Percentiles rank a stretch among this genome's conserved stretches.
Conservation (phyloP, 495 filamentous ascomycete species). For the Xylaria acuta region DNA sequence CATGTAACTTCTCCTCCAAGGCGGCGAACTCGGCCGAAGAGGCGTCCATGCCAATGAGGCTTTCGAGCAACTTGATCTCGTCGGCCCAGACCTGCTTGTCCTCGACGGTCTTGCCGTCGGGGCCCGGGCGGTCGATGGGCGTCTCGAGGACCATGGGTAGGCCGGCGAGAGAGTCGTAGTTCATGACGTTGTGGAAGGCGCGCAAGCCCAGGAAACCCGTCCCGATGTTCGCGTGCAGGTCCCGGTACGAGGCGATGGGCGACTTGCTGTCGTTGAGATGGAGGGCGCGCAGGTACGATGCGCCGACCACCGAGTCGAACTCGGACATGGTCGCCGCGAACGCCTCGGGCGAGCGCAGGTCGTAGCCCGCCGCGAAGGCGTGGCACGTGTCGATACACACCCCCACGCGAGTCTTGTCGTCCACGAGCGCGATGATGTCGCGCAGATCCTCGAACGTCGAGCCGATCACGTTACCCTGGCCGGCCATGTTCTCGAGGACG, state of each 20-base stretch:
- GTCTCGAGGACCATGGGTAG: conserved; percentile 95
- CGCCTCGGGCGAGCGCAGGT: conserved; percentile 75
- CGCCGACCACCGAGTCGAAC: conserved; percentile 82
- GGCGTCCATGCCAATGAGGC: conserved; percentile 79
- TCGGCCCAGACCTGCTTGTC: conserved; percentile 81
- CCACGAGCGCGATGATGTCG: conserved; percentile 78
- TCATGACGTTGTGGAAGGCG: conserved; percentile 90
- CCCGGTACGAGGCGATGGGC: conserved; percentile 75
- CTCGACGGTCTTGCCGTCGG: conserved; percentile 63
- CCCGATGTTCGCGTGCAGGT: conserved; percentile 94
- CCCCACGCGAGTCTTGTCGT: conserved; percentile 85
- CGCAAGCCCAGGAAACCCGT: conserved; percentile 88
- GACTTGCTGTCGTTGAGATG: conserved; percentile 96
- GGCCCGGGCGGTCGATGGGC: conserved; percentile 74
- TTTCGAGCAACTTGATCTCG: conserved; percentile 89
- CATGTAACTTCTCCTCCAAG: conserved; percentile 68
- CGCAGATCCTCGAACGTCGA: conserved; percentile 82
- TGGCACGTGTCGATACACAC: conserved; percentile 98
- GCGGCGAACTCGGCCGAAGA: conserved; percentile 71
- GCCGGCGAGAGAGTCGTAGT: conserved; percentile 74
- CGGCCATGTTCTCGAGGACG: conserved; percentile 94
- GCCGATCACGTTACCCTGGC: conserved; percentile 86
- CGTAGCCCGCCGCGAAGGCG: conserved; percentile 90
- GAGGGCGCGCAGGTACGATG: conserved; percentile 79
- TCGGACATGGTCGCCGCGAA: conserved; percentile 74